Base-by-base conservation (phyloP, 805 yeast genomes). In the Kluyveromyces aestuarii region DNA sequence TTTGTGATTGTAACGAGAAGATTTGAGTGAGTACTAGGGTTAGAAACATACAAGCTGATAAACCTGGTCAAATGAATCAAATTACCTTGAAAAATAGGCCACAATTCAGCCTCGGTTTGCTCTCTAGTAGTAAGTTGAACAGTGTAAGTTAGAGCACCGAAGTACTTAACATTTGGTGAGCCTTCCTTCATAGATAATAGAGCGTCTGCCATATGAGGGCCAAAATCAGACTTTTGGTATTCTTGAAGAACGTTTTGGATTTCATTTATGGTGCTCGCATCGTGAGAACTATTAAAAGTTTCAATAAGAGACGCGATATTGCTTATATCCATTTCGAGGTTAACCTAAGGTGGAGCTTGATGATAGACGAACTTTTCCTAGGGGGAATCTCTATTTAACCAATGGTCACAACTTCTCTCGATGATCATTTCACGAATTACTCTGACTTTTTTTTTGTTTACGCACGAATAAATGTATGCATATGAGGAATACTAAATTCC, bases 101-200 rank as follows among this genome's bases (percentile, higher is more conserved):
- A 59, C n/a, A 59, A 39, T 3, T 41, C 40, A 19, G 52, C 56
- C 6, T 50, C 50, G 2, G 56, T 51, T 18, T 50, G 48, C 2
- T 43, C 54, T 41, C 48, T 51, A 1, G 58, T 52, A 43, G 56
- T 61, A 13, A 63, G 47, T 40, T 64, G 69, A 10, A 66, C 70
- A 14, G 70, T 58, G 16, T 62, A 52, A 6, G 69, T 64, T 37
- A 66, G 48, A 2, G 70, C 70, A 46, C 69, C 70, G 49, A 66
- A 66, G 51, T 63, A 66, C 45, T 60, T 57, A 11, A 60, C 63
- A 50, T 64, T 61, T 6, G 60, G 39, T 16, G 64, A 58, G 41
- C 47, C 58, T 2, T 37, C 44, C 2, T 50, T 48, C 19, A 53
- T 50, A 6, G 48, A 45, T 18, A 66, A 45, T 38, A 66, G 43